phyloP scores from a whole-genome alignment of 306 rosid species.

The Medicago arabica region DNA sequence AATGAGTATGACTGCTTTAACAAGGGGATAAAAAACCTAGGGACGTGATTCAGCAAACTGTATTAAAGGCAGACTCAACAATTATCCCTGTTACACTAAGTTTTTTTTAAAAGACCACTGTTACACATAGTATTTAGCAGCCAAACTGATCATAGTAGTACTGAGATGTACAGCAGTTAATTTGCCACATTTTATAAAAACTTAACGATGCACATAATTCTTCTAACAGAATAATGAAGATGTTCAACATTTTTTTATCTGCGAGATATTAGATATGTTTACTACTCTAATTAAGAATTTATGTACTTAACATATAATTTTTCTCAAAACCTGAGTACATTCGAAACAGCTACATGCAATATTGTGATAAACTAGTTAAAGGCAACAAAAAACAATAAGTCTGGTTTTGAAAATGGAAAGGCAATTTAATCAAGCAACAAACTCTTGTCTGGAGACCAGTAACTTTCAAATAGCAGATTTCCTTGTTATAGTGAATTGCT shows the following conservation, averaged over 20 bases:
- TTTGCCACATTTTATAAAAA: background rate
- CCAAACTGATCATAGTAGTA: slow-evolving; percentile 20
- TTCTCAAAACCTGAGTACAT: slow-evolving; percentile 22
- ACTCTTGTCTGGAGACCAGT: background rate
- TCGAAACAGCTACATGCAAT: no score
- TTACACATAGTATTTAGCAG: background rate
- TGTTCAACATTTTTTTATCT: background rate
- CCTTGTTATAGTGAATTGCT: background rate
- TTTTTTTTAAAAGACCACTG: background rate
- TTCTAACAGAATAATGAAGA: background rate
- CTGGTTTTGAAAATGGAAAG: background rate
- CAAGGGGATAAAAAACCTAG: background rate
- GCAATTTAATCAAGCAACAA: background rate
- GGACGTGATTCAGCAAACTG: background rate
- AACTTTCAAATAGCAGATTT: background rate
- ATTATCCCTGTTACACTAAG: background rate
- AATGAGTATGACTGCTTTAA: no score
- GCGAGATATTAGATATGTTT: background rate
- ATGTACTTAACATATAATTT: background rate
- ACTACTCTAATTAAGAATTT: background rate
- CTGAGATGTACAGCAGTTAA: background rate
- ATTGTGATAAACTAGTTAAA: no score
- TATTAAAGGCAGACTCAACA: slow-evolving; percentile 27
- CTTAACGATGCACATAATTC: background rate
- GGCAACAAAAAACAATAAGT: no score